Conservation (phyloP, 192 early-diverging fungal genomes). For the Coemansia sp. region DNA sequence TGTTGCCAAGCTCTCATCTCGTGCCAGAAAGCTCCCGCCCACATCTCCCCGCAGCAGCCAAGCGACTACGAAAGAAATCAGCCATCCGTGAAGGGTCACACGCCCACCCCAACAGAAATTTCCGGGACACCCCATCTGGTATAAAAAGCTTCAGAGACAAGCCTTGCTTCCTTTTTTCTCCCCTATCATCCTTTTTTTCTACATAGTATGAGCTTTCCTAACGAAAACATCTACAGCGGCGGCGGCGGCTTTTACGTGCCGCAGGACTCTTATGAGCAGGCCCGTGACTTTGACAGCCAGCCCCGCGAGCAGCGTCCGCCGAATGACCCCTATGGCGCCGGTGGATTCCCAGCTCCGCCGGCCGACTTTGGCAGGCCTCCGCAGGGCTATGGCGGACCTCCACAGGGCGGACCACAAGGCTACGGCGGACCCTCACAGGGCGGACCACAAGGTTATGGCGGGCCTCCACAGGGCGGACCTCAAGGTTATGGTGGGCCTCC, state of each 20-base stretch:
- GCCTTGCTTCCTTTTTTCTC: not conserved
- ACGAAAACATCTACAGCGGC: conserved; percentile 1
- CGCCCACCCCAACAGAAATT: not conserved
- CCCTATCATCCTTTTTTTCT: not conserved
- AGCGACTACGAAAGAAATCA: not conserved
- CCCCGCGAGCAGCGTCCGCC: not conserved
- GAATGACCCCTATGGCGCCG: too few relatives aligned
- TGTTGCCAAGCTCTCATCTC: too few relatives aligned
- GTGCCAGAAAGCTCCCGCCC: too few relatives aligned
- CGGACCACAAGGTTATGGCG: too few relatives aligned
- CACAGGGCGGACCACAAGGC: too few relatives aligned
- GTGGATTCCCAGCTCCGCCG: conserved; percentile 8
- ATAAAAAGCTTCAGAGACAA: not conserved
- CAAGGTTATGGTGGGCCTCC: too few relatives aligned
- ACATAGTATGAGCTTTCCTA: conserved; percentile 12
- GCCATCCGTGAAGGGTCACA: conserved; percentile 1
- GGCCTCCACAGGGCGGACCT: too few relatives aligned
- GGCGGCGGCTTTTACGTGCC: not conserved
- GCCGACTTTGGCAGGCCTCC: conserved; percentile 3
- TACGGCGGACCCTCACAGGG: too few relatives aligned
- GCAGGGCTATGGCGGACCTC: not conserved
- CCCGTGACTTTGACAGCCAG: not conserved
- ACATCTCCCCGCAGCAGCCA: not conserved
- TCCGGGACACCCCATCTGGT: not conserved
- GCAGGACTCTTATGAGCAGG: not conserved